Base-by-base conservation (phyloP, 345 rosid genomes). In the Gossypium turneri region DNA sequence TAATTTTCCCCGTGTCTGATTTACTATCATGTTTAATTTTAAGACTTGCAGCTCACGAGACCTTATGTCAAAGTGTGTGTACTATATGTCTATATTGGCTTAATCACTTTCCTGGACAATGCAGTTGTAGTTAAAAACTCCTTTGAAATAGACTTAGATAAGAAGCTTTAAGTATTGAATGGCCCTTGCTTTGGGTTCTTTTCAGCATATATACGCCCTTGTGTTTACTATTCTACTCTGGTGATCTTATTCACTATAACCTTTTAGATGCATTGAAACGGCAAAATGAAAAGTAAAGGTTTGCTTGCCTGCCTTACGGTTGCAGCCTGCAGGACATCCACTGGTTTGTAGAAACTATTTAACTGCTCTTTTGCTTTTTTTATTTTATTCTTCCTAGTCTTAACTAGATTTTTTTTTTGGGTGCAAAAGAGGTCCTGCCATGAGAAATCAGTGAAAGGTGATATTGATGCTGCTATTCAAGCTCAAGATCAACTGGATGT, bases 51-150 rank as follows among this genome's bases (percentile, higher is more conserved):
- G 79, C 62, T 75, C 85, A 79, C 81, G 79, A 82, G 84, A 86
- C 86, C 70, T 72, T 52, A 79, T 83, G 81, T 79, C 77, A 57
- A 12, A 72, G 75, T 79, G 81, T 68, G 66, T 85, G 85, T 87
- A 73, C 79, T 20, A 82, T 83, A 80, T 58, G 20, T 76, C 25
- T 77, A 82, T 80, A 76, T 70, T 60, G 67, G 66, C 82, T 80
- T 76, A 64, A 77, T 78, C 77, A 63, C 73, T 70, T 64, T 79
- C 67, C 59, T 24, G 68, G 72, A 81, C 85, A 78, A 60, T 71
- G 80, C 52, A 48, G 80, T 76, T 75, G 79, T 76, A 29, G 56
- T 79, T 73, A 68, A 77, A 65, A 75, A 75, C 64, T 62, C 51
- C 67, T 20, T 57, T 29, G 43, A 69, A 74, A 68, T 62, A 77